Percentiles rank a stretch among this genome's conserved stretches.
Evolutionary conservation across 148 eudicot genomes (phyloP).

Genomic region (Gaultheria prostrata): DNA sequence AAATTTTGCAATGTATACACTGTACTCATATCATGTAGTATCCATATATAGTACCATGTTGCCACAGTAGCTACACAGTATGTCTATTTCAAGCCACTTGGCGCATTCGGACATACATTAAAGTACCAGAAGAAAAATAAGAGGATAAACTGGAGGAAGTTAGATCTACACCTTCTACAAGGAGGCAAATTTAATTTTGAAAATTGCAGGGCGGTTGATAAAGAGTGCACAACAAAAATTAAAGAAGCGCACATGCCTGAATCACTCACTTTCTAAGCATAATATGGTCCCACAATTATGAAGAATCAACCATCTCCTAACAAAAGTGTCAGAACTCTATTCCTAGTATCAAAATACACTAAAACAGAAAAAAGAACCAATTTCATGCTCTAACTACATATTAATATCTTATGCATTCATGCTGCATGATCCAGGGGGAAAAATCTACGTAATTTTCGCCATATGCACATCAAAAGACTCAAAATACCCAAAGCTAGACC

Average conservation of each 20-base stretch:
- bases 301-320: neutral
- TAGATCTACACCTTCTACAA: neutral
- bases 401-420: neutral
- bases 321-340: neutral
- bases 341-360: neutral
- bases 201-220: neutral
- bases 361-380: neutral
- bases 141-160: neutral
- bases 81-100: neutral
- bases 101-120: neutral
- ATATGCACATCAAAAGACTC: neutral
- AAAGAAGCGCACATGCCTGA: neutral
- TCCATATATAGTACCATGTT: neutral
- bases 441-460: neutral
- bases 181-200: neutral
- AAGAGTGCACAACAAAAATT: neutral
- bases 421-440: neutral
- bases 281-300: neutral
- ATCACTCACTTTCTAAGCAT: conserved; percentile 2
- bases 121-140: neutral
- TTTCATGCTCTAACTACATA: neutral
- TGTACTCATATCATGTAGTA: neutral
- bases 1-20: neutral
- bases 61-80: neutral
- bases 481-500: neutral